Evolutionary conservation across 2,329 filamentous ascomycete genomes (phyloP).

Genomic region (Coniochaeta hoffmannii): DNA sequence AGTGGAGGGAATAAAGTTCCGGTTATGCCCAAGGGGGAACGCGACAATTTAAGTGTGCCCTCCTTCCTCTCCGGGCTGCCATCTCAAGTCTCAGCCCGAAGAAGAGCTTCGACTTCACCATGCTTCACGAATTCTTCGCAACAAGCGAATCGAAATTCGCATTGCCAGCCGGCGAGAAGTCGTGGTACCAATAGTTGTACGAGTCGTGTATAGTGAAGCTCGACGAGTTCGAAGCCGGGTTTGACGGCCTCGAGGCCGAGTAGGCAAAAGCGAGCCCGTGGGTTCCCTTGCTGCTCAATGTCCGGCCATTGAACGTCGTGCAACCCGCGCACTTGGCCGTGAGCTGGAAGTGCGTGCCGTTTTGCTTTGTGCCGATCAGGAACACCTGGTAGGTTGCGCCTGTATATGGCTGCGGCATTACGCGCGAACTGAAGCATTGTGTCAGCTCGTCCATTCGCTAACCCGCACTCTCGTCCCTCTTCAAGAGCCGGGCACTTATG

Average conservation of each 20-base stretch:
- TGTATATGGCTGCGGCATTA: conserved; percentile 20
- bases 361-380: conserved; percentile 27
- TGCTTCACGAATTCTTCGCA: not conserved
- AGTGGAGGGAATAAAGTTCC: too few relatives aligned
- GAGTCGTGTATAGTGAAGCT: conserved; percentile 17
- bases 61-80: too few relatives aligned
- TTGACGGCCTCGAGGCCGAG: conserved; percentile 12
- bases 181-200: conserved; percentile 18
- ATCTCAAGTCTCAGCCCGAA: too few relatives aligned
- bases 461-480: too few relatives aligned
- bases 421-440: conserved; percentile 16
- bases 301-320: conserved; percentile 14
- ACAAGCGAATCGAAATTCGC: conserved; percentile 7
- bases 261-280: conserved; percentile 22
- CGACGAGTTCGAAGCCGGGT: conserved; percentile 10
- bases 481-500: conserved; percentile 4
- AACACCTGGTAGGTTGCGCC: conserved; percentile 23
- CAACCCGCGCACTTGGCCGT: conserved; percentile 26
- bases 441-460: not conserved
- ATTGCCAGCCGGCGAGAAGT: conserved; percentile 16
- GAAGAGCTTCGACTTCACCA: too few relatives aligned
- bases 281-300: conserved; percentile 14
- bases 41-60: too few relatives aligned
- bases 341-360: conserved; percentile 33
- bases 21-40: too few relatives aligned